Percentiles rank a stretch among this genome's conserved stretches.
phyloP scores from a whole-genome alignment of 2,329 filamentous ascomycete species.

The Ilyonectria sp. region DNA sequence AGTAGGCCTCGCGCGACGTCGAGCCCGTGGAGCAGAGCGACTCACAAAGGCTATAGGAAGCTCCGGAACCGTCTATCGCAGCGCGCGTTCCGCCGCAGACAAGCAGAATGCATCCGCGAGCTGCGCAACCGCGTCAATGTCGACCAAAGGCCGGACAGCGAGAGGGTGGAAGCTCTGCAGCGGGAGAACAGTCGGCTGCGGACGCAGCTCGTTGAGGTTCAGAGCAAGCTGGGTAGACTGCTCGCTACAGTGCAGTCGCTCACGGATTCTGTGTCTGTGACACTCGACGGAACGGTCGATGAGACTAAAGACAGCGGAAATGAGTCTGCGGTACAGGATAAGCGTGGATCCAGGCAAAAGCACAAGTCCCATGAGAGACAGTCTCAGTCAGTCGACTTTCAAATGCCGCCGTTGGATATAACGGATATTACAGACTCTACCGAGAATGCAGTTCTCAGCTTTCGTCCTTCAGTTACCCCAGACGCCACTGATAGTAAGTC shows the following conservation, averaged over 20 bases:
- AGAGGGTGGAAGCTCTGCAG: conserved; percentile 44
- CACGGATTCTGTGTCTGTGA: conserved; percentile 43
- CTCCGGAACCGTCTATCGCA: conserved; percentile 52
- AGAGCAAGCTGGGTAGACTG: conserved; percentile 45
- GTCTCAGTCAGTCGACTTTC: fast-evolving
- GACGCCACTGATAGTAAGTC: neutral
- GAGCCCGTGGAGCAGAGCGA: no score
- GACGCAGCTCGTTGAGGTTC: conserved; percentile 49
- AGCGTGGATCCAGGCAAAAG: neutral
- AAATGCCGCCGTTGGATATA: neutral
- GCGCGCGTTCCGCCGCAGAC: conserved; percentile 51
- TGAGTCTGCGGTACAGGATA: neutral
- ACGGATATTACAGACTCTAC: neutral
- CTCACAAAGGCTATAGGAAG: conserved; percentile 40
- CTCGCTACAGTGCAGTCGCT: conserved; percentile 46
- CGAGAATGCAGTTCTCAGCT: neutral
- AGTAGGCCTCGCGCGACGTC: neutral
- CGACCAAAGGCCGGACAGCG: conserved; percentile 42
- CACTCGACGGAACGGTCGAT: conserved; percentile 38
- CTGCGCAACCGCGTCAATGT: conserved; percentile 42
- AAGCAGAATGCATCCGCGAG: conserved; percentile 49
- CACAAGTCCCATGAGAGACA: neutral
- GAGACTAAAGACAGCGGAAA: neutral
- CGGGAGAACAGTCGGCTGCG: conserved; percentile 46
- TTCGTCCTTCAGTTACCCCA: neutral